These are phyloP conservation scores for Magnolia kwangsiensis DNA, from an alignment of 164 flowering plant genomes.

Conservation along the genomic window DNA sequence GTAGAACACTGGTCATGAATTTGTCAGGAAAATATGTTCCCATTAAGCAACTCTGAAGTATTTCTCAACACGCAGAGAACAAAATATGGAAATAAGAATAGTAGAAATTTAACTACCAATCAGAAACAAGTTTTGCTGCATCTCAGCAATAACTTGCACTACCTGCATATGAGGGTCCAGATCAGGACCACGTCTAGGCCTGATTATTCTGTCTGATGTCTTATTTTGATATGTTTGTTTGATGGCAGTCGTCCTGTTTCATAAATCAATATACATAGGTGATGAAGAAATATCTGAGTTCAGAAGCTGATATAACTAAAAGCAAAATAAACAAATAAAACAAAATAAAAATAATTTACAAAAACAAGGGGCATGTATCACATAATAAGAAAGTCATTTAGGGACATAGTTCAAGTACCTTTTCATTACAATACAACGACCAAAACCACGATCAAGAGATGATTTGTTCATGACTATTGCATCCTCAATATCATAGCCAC, in stretches of 20 bases:
- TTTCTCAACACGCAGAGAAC: background rate
- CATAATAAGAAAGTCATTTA: background rate
- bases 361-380: background rate
- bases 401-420: constrained; percentile 32
- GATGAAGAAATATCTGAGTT: background rate
- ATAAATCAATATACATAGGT: background rate
- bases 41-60: background rate
- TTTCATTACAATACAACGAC: constrained; percentile 93
- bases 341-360: background rate
- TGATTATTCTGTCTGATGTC: constrained; percentile 56
- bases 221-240: constrained; percentile 50
- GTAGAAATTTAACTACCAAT: background rate
- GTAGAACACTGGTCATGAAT: background rate
- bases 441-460: constrained; percentile 97
- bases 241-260: constrained; percentile 43
- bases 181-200: constrained; percentile 31
- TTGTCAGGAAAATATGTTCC: background rate
- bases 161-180: constrained; percentile 43
- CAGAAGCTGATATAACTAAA: background rate
- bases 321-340: background rate
- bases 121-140: background rate
- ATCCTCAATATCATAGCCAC: constrained; percentile 99
- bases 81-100: background rate
- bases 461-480: constrained; percentile 99
- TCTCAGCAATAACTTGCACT: background rate